phyloP scores from a whole-genome alignment of 129 eudicot species.

The Helichrysum umbraculigerum region DNA sequence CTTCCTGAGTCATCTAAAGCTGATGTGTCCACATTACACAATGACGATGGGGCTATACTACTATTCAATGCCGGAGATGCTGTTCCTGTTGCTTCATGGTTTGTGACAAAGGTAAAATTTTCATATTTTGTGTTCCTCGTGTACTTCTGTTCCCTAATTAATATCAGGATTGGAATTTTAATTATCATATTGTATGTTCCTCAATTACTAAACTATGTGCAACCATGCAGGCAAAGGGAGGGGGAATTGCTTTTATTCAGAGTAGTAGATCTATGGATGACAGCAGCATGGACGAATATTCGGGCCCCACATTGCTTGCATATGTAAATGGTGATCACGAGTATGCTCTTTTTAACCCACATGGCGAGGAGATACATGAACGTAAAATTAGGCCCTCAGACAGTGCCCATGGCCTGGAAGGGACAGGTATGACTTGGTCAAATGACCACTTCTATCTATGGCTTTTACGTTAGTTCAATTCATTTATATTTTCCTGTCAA shows the following conservation, averaged over 20 bases:
- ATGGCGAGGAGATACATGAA: slow-evolving; percentile 32
- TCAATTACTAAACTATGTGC: neutral
- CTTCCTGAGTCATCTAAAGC: slow-evolving; percentile 41
- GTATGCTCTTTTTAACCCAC: slow-evolving; percentile 68
- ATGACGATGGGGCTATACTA: slow-evolving; percentile 52
- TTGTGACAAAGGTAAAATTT: slow-evolving; percentile 65
- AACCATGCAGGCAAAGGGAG: slow-evolving; percentile 66
- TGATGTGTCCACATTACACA: slow-evolving; percentile 23
- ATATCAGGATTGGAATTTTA: neutral
- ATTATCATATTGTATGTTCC: neutral
- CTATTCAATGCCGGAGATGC: slow-evolving; percentile 62
- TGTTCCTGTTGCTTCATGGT: slow-evolving; percentile 78
- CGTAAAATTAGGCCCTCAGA: slow-evolving; percentile 26
- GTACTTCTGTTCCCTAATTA: neutral
- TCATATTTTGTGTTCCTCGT: neutral
- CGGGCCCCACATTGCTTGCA: slow-evolving; percentile 43
- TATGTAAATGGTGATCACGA: slow-evolving; percentile 65
- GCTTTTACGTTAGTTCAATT: neutral
- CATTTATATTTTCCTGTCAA: neutral
- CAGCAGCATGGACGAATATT: slow-evolving; percentile 36
- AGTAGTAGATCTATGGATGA: slow-evolving; percentile 36
- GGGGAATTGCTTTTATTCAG: slow-evolving; percentile 61
- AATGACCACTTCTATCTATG: neutral
- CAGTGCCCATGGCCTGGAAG: slow-evolving; percentile 34
- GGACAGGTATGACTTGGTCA: slow-evolving; percentile 44